Conservation (phyloP, 306 rosid species). For the Arachis stenosperma region DNA sequence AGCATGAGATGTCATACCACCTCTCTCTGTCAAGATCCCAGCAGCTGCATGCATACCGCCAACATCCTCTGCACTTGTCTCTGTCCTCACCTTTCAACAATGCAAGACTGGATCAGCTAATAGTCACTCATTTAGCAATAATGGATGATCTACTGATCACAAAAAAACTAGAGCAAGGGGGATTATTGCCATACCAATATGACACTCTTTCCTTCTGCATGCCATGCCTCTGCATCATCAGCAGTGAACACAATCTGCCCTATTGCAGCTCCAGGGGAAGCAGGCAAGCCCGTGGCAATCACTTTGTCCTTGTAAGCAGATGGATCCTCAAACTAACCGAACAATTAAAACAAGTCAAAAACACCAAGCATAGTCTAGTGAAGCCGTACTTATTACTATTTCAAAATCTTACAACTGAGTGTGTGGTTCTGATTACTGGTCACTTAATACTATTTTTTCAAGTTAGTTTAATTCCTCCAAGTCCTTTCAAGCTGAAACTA, state of each 20-base stretch:
- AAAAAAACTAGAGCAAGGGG: too few relatives aligned
- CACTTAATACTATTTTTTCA: too few relatives aligned
- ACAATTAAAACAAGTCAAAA: slow-evolving; percentile 32
- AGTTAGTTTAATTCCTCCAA: too few relatives aligned
- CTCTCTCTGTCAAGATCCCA: slow-evolving; percentile 97
- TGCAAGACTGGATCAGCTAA: too few relatives aligned
- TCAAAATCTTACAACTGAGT: too few relatives aligned
- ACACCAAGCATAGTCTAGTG: neutral
- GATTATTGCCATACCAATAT: slow-evolving; percentile 64
- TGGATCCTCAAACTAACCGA: slow-evolving; percentile 86
- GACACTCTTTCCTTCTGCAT: slow-evolving; percentile 89
- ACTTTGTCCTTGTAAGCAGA: slow-evolving; percentile 79
- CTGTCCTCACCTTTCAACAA: slow-evolving; percentile 73
- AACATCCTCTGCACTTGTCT: slow-evolving; percentile 98
- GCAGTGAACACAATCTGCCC: slow-evolving; percentile 88
- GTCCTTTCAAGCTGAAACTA: too few relatives aligned
- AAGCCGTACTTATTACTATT: too few relatives aligned
- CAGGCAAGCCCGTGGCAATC: slow-evolving; percentile 87
- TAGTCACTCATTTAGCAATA: too few relatives aligned
- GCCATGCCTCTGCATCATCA: slow-evolving; percentile 87
- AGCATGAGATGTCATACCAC: slow-evolving; percentile 99
- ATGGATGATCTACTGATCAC: too few relatives aligned
- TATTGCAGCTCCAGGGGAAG: slow-evolving; percentile 98
- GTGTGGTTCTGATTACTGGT: too few relatives aligned
- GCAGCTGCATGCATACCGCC: slow-evolving; percentile 99